Conservation (phyloP, 2,329 filamentous ascomycete species). For the Aspergillus jensenii region DNA sequence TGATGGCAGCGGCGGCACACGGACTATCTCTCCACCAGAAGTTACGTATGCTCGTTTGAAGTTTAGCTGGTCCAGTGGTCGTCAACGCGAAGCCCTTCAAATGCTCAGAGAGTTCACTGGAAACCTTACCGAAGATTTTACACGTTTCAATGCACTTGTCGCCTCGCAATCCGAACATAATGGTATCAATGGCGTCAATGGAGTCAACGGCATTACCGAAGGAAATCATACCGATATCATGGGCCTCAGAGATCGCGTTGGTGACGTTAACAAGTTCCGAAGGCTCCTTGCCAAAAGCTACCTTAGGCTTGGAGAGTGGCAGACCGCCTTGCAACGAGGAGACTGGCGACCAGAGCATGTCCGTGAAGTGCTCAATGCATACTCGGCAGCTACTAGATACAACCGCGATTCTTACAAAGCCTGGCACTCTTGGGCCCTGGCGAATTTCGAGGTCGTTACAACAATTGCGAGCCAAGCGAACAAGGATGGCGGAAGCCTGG, state of each 20-base stretch:
- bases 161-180: constrained; percentile 38
- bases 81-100: constrained; percentile 62
- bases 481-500: constrained; percentile 48
- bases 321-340: constrained; percentile 78
- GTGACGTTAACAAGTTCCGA: constrained; percentile 57
- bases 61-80: constrained; percentile 86
- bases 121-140: constrained; percentile 60
- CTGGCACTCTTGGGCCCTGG: constrained; percentile 97
- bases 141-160: constrained; percentile 43
- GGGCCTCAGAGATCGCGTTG: constrained; percentile 40
- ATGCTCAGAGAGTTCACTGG: constrained; percentile 63
- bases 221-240: constrained; percentile 40
- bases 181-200: constrained; percentile 50
- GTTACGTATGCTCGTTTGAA: constrained; percentile 97
- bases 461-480: constrained; percentile 68
- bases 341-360: constrained; percentile 88
- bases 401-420: constrained; percentile 98
- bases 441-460: constrained; percentile 98
- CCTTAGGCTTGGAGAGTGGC: constrained; percentile 94
- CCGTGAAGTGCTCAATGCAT: constrained; percentile 85
- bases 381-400: constrained; percentile 87
- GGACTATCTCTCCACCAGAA: constrained; percentile 59
- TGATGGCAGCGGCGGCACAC: constrained; percentile 41
- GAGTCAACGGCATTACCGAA: constrained; percentile 49
- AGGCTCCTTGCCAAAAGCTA: constrained; percentile 91